A percentile compares a stretch with the other conserved stretches of the same genome.
Evolutionary conservation across 2,329 filamentous ascomycete genomes (phyloP).

Genomic region (Ophiostoma sp.): DNA sequence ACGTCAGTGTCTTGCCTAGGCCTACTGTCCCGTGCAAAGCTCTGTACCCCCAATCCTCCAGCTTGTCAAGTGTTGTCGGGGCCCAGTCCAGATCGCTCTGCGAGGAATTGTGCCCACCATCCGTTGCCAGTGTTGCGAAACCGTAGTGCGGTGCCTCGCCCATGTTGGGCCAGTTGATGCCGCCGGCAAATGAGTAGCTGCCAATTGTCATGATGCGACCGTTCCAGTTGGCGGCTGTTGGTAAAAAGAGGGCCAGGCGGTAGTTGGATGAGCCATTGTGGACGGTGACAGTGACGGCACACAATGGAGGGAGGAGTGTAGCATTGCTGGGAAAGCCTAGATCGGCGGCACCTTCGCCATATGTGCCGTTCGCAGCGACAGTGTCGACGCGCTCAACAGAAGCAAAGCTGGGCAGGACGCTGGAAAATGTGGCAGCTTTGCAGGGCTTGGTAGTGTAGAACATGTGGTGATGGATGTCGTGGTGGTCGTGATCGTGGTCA

Average conservation of each 20-base stretch:
- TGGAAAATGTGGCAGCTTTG: conserved; percentile 18
- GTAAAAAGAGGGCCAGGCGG: conserved; percentile 44
- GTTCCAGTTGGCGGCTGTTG: conserved; percentile 39
- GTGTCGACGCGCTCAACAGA: conserved; percentile 38
- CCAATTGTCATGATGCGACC: conserved; percentile 41
- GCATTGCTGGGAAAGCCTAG: conserved; percentile 40
- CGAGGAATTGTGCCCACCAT: conserved; percentile 45
- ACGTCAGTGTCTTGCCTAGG: conserved; percentile 50
- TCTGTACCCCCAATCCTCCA: conserved; percentile 44
- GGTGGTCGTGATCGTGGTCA: not conserved
- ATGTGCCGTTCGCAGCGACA: conserved; percentile 37
- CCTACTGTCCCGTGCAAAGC: conserved; percentile 52
- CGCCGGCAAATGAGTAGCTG: conserved; percentile 43
- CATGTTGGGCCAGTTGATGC: conserved; percentile 38
- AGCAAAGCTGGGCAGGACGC: conserved; percentile 34
- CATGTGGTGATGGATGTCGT: not conserved
- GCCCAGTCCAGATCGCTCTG: conserved; percentile 42
- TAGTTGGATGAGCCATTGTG: conserved; percentile 39
- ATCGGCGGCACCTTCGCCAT: conserved; percentile 41
- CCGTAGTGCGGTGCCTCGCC: conserved; percentile 38
- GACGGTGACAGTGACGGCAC: conserved; percentile 42
- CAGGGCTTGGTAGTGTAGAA: conserved; percentile 12
- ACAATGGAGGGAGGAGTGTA: conserved; percentile 42
- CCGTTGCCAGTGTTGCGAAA: conserved; percentile 47
- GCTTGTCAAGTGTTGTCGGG: conserved; percentile 38